Percentiles rank a stretch among this genome's conserved stretches.
These are phyloP conservation scores for Crataegus laevigata DNA, from an alignment of 306 rosid genomes.

Conservation along the genomic window DNA sequence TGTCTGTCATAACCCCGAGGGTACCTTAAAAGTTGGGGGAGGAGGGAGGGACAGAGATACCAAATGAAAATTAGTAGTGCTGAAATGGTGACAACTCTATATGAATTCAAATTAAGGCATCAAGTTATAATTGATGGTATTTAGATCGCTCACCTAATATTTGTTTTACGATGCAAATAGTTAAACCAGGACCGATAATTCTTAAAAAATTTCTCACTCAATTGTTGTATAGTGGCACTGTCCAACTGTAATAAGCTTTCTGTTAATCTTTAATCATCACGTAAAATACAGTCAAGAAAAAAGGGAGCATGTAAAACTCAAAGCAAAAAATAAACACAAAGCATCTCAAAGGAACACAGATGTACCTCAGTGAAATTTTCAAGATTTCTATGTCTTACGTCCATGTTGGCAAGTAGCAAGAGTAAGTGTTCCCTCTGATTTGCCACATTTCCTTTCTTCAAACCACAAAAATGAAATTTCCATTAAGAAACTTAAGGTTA, in stretches of 20 bases:
- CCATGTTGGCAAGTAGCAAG: slow-evolving; percentile 83
- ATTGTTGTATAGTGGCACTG: slow-evolving; percentile 36
- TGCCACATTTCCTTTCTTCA: slow-evolving; percentile 94
- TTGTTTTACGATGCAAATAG: slow-evolving; percentile 54
- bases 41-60: slow-evolving; percentile 1
- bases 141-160: slow-evolving; percentile 45
- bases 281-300: slow-evolving; percentile 3
- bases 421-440: slow-evolving; percentile 96
- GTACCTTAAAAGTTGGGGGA: slow-evolving; percentile 32
- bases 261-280: slow-evolving; percentile 22
- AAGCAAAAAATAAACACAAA: neutral
- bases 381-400: slow-evolving; percentile 34
- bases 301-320: neutral
- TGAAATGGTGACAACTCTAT: slow-evolving; percentile 13
- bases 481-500: neutral
- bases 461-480: slow-evolving; percentile 21
- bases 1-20: slow-evolving; percentile 33
- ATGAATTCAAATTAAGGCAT: slow-evolving; percentile 9
- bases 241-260: slow-evolving; percentile 55
- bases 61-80: slow-evolving; percentile 16
- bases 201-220: slow-evolving; percentile 57
- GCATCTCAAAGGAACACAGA: slow-evolving; percentile 11
- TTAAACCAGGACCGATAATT: slow-evolving; percentile 88
- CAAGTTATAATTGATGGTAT: slow-evolving; percentile 15
- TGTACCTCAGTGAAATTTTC: slow-evolving; percentile 39